These are phyloP conservation scores for Tricholoma hemisulphureum DNA, from an alignment of 768 basidiomycete genomes.

Conservation along the genomic window DNA sequence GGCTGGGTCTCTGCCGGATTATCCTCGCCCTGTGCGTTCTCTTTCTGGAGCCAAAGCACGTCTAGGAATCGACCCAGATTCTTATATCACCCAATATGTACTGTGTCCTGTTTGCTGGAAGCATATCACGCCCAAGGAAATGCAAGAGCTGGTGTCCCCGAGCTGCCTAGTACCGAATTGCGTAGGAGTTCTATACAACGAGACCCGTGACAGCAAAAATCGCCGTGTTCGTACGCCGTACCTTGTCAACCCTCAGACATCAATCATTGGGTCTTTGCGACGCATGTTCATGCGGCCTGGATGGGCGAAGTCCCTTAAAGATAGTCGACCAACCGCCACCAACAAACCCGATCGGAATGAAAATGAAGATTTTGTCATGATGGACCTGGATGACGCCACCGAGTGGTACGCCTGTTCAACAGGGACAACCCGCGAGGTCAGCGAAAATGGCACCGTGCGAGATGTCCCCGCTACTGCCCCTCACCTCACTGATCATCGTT, in stretches of 20 bases:
- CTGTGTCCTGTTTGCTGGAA: slow-evolving; percentile 7
- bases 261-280: slow-evolving; percentile 1
- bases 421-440: not conserved
- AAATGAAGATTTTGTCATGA: not conserved
- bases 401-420: not conserved
- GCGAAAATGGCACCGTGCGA: not conserved
- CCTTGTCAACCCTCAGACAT: slow-evolving; percentile 5
- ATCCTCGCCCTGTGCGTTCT: slow-evolving; percentile 16
- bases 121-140: not conserved
- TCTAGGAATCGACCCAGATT: slow-evolving; percentile 4
- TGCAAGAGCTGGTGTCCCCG: not conserved
- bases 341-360: not conserved
- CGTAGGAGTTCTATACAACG: not conserved
- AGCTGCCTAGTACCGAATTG: not conserved
- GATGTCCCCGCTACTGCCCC: not conserved
- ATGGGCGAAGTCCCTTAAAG: not conserved
- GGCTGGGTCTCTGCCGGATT: slow-evolving; percentile 9
- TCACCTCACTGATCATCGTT: slow-evolving; percentile 3
- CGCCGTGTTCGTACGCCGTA: not conserved
- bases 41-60: slow-evolving; percentile 9
- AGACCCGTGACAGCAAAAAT: too few species aligned
- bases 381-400: not conserved
- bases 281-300: slow-evolving; percentile 10
- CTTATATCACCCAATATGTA: not conserved
- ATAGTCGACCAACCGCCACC: not conserved